Base-by-base conservation (phyloP, 1,284 basidiomycete species). In the Puccinia polysora region DNA sequence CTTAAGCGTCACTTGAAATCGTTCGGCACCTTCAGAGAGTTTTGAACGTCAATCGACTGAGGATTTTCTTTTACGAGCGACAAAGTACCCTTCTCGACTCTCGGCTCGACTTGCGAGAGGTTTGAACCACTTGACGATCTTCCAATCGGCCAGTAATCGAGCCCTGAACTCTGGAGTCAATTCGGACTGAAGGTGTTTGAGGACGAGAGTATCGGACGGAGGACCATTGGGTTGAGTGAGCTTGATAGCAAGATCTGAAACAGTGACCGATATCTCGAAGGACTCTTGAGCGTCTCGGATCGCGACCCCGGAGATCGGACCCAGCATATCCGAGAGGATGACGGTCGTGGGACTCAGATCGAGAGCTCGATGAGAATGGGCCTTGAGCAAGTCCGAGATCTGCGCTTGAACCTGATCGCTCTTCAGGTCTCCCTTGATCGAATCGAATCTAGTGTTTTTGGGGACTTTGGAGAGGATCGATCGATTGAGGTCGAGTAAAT, bases 121-220 rank as follows among this genome's bases (percentile, higher is more conserved):
- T 53, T 70, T 70, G 25, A 62, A 18, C 68, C 68, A 70, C 36
- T 53, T 70, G 4, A 70, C 56, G n/a, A 15, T 23, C 12, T 38
- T 52, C 68, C 68, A 70, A 43, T 70, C 36, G 4, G 45, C 18
- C 30, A 47, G 20, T 18, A 70, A 38, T n/a, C 32, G 34, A 20
- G 50, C 14, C 20, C 32, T 25, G 20, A 70, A 52, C 50, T 70
- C 20, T 8, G 52, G 32, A n/a, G 68, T 60, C 4, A 70, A 52
- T 38, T 52, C 68, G 8, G 68, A 70, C 23, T 70, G 68, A 18
- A 70, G 43, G 62, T 70, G 68, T 53, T 70, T 70, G 36, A 70
- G 56, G 18, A 70, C 10, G n/a, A 70, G 45, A 23, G 34, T 38
- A 45, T 67, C 64, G 30, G 14, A 18, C 7, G 40, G 25, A 18